phyloP scores from a whole-genome alignment of 116 monocot species.

The Posidonia oceanica region DNA sequence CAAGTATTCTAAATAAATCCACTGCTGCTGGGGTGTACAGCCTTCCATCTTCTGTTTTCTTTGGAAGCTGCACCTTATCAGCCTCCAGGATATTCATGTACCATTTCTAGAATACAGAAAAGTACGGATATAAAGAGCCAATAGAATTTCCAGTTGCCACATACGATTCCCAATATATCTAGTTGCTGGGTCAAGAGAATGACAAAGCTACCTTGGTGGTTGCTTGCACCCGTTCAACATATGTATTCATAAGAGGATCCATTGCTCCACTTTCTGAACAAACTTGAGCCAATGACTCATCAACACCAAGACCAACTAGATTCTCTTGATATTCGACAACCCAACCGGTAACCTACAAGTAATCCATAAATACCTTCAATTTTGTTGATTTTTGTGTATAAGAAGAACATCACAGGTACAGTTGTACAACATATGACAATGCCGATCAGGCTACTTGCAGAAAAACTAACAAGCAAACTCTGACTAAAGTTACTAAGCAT shows the following conservation, averaged over 20 bases:
- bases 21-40: constrained; percentile 97
- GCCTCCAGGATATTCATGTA: constrained; percentile 92
- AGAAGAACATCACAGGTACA: background rate
- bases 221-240: constrained; percentile 94
- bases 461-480: background rate
- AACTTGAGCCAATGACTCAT: constrained; percentile 98
- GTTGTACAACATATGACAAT: background rate
- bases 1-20: constrained; percentile 93
- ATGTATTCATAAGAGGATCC: constrained; percentile 99
- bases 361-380: background rate
- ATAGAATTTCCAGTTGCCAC: background rate
- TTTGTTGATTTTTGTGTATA: background rate
- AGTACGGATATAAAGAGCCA: background rate
- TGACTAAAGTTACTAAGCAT: constrained; percentile 1
- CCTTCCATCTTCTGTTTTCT: constrained; percentile 94
- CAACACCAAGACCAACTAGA: constrained; percentile 91
- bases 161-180: background rate
- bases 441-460: background rate
- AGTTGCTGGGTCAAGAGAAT: background rate
- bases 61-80: constrained; percentile 91
- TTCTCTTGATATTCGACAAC: constrained; percentile 94
- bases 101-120: constrained; percentile 69
- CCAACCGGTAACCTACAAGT: constrained; percentile 87
- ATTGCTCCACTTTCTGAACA: constrained; percentile 99
- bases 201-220: constrained; percentile 57